A percentile compares a stretch with the other conserved stretches of the same genome.
Conservation (phyloP, 2,329 filamentous ascomycete genomes). For the Huntiella savannae region DNA sequence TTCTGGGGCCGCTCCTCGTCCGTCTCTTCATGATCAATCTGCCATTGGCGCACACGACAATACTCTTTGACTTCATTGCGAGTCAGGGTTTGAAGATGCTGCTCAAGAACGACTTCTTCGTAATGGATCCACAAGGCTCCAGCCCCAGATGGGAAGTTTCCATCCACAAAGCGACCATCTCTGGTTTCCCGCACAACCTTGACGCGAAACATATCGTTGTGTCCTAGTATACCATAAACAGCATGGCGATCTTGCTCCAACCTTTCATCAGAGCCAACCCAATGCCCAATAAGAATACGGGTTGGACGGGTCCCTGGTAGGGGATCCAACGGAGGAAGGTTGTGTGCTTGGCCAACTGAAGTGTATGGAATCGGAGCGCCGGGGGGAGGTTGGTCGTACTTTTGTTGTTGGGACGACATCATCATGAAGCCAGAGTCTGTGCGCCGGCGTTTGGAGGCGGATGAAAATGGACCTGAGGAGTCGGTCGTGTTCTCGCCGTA, state of each 20-base stretch:
- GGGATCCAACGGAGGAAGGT: constrained; percentile 19
- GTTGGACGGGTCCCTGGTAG: constrained; percentile 36
- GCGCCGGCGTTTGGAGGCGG: constrained; percentile 9
- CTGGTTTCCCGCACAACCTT: constrained; percentile 41
- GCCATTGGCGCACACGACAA: constrained; percentile 38
- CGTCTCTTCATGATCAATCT: constrained; percentile 34
- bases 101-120: constrained; percentile 40
- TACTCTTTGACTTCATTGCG: constrained; percentile 44
- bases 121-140: constrained; percentile 44
- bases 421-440: constrained; percentile 11
- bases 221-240: constrained; percentile 41
- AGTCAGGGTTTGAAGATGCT: constrained; percentile 31
- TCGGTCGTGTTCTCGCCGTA: constrained; percentile 22
- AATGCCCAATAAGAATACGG: constrained; percentile 38
- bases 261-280: constrained; percentile 33
- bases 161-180: constrained; percentile 36
- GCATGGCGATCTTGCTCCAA: constrained; percentile 36
- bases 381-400: not conserved
- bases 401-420: not conserved
- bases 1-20: constrained; percentile 29
- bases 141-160: constrained; percentile 40
- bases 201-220: constrained; percentile 45
- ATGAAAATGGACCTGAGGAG: not conserved
- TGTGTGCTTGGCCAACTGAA: constrained; percentile 6
- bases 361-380: constrained; percentile 7